Evolutionary conservation across 2,329 filamentous ascomycete species (phyloP).

Genomic region (Claviceps fusiformis): DNA sequence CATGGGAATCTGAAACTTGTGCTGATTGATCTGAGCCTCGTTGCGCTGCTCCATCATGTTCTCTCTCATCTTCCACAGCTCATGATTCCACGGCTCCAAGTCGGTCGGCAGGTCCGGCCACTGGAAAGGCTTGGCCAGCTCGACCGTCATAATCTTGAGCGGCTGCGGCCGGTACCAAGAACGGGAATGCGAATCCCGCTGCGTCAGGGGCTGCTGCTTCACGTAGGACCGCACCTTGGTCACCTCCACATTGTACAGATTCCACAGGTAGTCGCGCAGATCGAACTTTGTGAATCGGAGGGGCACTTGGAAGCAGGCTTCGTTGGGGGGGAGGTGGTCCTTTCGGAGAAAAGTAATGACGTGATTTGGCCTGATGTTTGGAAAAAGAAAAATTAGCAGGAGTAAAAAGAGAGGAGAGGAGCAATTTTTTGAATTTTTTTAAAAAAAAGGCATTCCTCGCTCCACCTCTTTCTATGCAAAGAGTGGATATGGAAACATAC

Average conservation of each 20-base stretch:
- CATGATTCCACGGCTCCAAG: slow-evolving; percentile 49
- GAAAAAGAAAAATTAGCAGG: background rate
- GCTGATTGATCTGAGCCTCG: slow-evolving; percentile 18
- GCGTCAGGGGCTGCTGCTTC: slow-evolving; percentile 46
- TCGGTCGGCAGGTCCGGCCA: slow-evolving; percentile 63
- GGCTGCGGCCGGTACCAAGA: slow-evolving; percentile 56
- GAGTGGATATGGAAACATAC: slow-evolving; percentile 21
- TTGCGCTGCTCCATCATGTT: slow-evolving; percentile 30
- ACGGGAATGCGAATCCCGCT: slow-evolving; percentile 33
- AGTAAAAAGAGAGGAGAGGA: background rate
- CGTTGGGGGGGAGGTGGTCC: slow-evolving; percentile 58
- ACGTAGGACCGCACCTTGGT: slow-evolving; percentile 64
- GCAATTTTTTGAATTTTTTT: too few relatives aligned
- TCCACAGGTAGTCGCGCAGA: slow-evolving; percentile 83
- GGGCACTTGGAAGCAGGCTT: slow-evolving; percentile 82
- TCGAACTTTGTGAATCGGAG: slow-evolving; percentile 93
- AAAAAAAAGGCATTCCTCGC: background rate
- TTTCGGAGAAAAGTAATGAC: slow-evolving; percentile 65
- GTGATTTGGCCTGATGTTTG: slow-evolving; percentile 56
- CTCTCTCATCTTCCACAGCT: slow-evolving; percentile 40
- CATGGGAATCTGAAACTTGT: slow-evolving; percentile 22
- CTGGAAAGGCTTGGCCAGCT: slow-evolving; percentile 75
- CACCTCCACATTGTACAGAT: slow-evolving; percentile 67
- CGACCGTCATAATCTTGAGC: slow-evolving; percentile 88
- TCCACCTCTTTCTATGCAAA: background rate